These are phyloP conservation scores for Penicillium sp. DNA, from an alignment of 2,329 filamentous ascomycete species.

Conservation along the genomic window DNA sequence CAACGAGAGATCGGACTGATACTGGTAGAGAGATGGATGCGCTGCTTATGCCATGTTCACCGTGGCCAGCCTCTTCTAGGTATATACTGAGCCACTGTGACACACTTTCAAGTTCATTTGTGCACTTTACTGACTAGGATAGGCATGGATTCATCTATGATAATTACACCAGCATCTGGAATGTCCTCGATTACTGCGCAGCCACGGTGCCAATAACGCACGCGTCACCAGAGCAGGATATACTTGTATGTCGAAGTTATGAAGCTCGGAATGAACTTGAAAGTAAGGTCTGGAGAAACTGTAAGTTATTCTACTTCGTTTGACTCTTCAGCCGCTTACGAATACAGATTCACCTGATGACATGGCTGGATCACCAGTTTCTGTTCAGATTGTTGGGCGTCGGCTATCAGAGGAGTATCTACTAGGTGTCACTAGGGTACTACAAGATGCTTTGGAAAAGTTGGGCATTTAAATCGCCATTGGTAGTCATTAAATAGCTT, in stretches of 20 bases:
- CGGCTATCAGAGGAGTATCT: conserved; percentile 1
- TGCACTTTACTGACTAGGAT: background rate
- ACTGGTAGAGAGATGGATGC: conserved; percentile 1
- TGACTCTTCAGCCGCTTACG: background rate
- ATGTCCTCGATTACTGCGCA: conserved; percentile 5
- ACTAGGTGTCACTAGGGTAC: background rate
- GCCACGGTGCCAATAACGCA: background rate
- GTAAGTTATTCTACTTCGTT: background rate
- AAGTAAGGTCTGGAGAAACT: background rate
- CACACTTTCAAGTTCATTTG: background rate
- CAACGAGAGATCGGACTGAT: background rate
- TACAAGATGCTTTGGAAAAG: background rate
- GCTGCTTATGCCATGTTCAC: conserved; percentile 2
- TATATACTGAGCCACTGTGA: background rate
- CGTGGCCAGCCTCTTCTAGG: background rate
- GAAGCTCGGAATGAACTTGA: background rate
- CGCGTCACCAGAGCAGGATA: background rate
- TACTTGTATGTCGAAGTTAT: background rate
- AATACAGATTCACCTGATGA: background rate
- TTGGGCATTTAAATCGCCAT: too few relatives aligned
- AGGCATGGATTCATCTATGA: conserved; percentile 3
- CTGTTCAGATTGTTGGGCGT: background rate
- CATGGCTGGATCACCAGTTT: background rate
- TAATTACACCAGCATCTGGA: conserved; percentile 6
- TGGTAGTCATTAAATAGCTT: too few relatives aligned